Conservation (phyloP, 345 rosid genomes). For the Leavenworthia alabamica region DNA sequence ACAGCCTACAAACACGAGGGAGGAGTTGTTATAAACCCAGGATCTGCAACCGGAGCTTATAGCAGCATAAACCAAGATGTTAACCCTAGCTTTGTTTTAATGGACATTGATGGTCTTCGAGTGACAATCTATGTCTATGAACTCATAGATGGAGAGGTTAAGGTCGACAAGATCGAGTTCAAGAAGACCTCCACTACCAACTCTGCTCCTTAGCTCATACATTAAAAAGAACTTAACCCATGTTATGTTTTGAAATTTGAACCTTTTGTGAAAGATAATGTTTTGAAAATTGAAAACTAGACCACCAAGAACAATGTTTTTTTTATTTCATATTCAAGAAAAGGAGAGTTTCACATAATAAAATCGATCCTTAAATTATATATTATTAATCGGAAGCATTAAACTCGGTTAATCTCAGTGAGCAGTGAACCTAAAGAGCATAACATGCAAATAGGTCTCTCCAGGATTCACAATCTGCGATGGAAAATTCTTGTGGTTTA, state of each 20-base stretch:
- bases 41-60: conserved; percentile 90
- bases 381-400: not conserved
- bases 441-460: conserved; percentile 47
- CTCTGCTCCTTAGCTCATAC: conserved; percentile 39
- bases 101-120: conserved; percentile 91
- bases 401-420: conserved; percentile 11
- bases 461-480: conserved; percentile 60
- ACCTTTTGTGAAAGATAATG: conserved; percentile 18
- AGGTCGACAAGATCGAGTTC: conserved; percentile 94
- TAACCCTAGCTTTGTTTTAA: conserved; percentile 89
- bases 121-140: conserved; percentile 65
- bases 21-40: conserved; percentile 91
- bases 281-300: not conserved
- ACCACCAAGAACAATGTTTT: conserved; percentile 4
- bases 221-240: not conserved
- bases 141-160: conserved; percentile 90
- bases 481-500: conserved; percentile 72
- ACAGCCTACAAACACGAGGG: conserved; percentile 96
- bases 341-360: not conserved
- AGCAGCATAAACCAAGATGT: conserved; percentile 85
- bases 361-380: not conserved
- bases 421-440: conserved; percentile 68
- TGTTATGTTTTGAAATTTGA: conserved; percentile 4
- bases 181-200: conserved; percentile 64
- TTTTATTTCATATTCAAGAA: not conserved